Percentiles rank a stretch among this genome's conserved stretches.
Evolutionary conservation across 2,329 filamentous ascomycete species (phyloP).

Genomic region (Dothideomycetidae sp.): DNA sequence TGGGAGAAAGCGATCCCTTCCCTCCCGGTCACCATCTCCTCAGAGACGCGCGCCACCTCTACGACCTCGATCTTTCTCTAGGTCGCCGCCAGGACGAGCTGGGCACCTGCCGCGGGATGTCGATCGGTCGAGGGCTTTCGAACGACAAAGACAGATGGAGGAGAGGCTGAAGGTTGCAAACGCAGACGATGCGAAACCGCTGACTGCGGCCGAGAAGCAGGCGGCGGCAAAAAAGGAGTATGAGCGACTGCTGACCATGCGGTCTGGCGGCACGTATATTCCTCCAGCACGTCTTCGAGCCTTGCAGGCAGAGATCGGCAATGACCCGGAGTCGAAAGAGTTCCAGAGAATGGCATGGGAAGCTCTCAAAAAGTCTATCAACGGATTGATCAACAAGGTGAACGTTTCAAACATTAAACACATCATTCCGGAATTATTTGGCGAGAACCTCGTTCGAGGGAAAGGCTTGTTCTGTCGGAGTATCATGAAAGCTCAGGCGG

Average conservation of each 20-base stretch:
- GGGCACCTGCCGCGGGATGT: conserved; percentile 33
- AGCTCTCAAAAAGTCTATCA: conserved; percentile 95
- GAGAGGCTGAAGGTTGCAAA: conserved; percentile 27
- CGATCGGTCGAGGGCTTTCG: conserved; percentile 35
- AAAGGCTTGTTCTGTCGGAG: conserved; percentile 86
- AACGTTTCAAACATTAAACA: conserved; percentile 96
- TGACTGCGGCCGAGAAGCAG: conserved; percentile 70
- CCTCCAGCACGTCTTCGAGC: conserved; percentile 81
- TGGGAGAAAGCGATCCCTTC: conserved; percentile 20
- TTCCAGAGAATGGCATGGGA: conserved; percentile 99
- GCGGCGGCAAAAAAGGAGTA: conserved; percentile 83
- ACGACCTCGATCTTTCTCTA: conserved; percentile 19
- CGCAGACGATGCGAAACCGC: conserved; percentile 36
- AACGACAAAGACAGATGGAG: conserved; percentile 39
- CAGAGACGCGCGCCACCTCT: conserved; percentile 21
- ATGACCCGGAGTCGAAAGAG: conserved; percentile 88
- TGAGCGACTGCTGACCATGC: conserved; percentile 79
- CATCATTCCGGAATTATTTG: conserved; percentile 90
- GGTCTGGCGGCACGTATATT: conserved; percentile 92
- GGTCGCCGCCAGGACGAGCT: conserved; percentile 19
- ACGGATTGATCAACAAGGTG: conserved; percentile 97
- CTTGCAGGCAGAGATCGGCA: conserved; percentile 79
- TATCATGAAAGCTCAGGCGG: conserved; percentile 97
- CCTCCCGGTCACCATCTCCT: conserved; percentile 24
- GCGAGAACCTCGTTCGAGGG: conserved; percentile 83